Percentiles rank a stretch among this genome's conserved stretches.
These are phyloP conservation scores for Hygrophorus pudorinus DNA, from an alignment of 768 basidiomycete genomes.

Conservation along the genomic window DNA sequence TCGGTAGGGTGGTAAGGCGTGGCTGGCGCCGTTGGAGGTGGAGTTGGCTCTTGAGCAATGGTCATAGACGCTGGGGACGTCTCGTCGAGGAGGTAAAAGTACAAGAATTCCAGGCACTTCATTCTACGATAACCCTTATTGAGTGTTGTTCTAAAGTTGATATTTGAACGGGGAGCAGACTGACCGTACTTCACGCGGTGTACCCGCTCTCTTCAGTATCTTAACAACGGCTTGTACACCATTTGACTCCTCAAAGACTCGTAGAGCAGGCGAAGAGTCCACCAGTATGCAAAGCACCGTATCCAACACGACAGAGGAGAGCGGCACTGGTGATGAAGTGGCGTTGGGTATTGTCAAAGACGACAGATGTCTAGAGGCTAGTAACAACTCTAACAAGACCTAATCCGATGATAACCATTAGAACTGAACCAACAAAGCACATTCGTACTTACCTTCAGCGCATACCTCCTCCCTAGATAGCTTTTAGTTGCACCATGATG, in stretches of 20 bases:
- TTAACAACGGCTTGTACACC: slow-evolving; percentile 82
- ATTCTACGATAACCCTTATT: slow-evolving; percentile 43
- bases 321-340: slow-evolving; percentile 22
- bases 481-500: slow-evolving; percentile 59
- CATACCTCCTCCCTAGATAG: slow-evolving; percentile 57
- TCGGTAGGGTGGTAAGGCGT: slow-evolving; percentile 7
- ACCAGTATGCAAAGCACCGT: slow-evolving; percentile 84
- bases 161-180: slow-evolving; percentile 10
- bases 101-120: slow-evolving; percentile 93
- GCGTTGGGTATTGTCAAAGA: slow-evolving; percentile 18
- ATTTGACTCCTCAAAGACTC: slow-evolving; percentile 65
- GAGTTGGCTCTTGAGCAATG: background rate
- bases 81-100: slow-evolving; percentile 76
- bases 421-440: background rate
- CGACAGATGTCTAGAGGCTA: slow-evolving; percentile 57
- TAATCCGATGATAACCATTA: slow-evolving; percentile 17
- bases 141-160: background rate
- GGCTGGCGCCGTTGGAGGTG: slow-evolving; percentile 10
- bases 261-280: slow-evolving; percentile 65
- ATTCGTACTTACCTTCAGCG: slow-evolving; percentile 48
- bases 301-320: slow-evolving; percentile 74
- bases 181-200: slow-evolving; percentile 82
- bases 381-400: slow-evolving; percentile 65
- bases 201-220: slow-evolving; percentile 76
- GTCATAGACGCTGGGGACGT: slow-evolving; percentile 10